Evolutionary conservation across 306 rosid genomes (phyloP), one percentile per base, ranked within the genome.

Genomic region (Ormosia semicastrata): DNA sequence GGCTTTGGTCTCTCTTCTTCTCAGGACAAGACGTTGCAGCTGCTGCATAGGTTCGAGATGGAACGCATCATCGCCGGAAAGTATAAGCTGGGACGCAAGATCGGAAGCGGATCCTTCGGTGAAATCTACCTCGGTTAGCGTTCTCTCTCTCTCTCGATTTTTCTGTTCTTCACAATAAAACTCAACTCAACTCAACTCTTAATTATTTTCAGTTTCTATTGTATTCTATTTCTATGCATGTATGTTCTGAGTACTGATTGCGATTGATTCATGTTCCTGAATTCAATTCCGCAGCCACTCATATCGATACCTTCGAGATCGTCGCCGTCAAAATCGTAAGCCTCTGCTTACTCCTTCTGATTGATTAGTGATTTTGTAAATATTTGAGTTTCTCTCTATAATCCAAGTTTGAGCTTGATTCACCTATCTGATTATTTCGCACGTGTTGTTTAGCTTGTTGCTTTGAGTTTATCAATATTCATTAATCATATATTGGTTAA

Each of bases 51-150:
- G 29, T 85, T 77, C 62, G 9, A 52, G 24, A 52, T 52, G 57
- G 86, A 83, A 32, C 86, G 86, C 73, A 43, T 95, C 83, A 85
- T 95, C 79, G 98, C 93, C 84, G 81, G 87, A 68, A 91, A 91
- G 89, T 95, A 84, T 89, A 95, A 91, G 88, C 92, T 93, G 39
- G 98, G 99, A 71, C 94, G 98, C 76, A 95, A 95, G 95, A 95
- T 95, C 94, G 99, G 99, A 59, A 93, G 99, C 85, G 99, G 98
- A 84, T 95, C 99, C 74, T 95, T 95, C 80, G 99, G 99, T 3
- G 98, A 95, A 90, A 95, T 95, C 82, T 95, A 81, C 60, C 97
- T 95, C 39, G 99, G 99, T 95, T 24, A 24, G 24, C 24, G 24
- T 24, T 24, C 44, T 66, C 41, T 68, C 36, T 29, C 66, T 9